phyloP scores from a whole-genome alignment of 805 yeast genomes.

The Dipodascopsis tothii region DNA sequence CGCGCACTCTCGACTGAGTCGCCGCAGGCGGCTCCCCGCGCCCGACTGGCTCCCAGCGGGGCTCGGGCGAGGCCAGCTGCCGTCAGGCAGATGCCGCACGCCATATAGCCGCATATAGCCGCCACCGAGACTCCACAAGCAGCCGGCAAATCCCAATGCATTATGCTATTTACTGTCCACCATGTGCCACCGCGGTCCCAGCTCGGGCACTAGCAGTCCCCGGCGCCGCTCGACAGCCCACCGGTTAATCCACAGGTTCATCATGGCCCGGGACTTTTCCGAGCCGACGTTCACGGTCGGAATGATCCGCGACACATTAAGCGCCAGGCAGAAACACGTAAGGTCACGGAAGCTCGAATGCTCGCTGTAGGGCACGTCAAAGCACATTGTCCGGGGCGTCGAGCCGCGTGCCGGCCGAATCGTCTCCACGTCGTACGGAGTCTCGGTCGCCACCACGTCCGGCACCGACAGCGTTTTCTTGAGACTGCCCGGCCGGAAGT shows the following conservation, averaged over 20 bases:
- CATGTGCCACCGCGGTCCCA: too few species aligned
- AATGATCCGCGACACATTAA: constrained; percentile 48
- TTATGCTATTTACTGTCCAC: too few species aligned
- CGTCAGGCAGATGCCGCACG: too few species aligned
- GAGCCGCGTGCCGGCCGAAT: constrained; percentile 24
- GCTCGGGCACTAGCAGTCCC: too few species aligned
- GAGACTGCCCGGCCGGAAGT: constrained; percentile 36
- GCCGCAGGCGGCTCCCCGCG: too few species aligned
- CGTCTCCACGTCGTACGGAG: constrained; percentile 6
- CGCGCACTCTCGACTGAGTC: too few species aligned
- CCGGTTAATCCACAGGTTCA: constrained; percentile 23
- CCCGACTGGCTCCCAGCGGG: too few species aligned
- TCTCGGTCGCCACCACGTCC: constrained; percentile 6
- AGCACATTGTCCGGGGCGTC: constrained; percentile 13
- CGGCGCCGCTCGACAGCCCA: constrained; percentile 12
- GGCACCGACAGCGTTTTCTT: constrained; percentile 8
- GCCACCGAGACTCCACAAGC: too few species aligned
- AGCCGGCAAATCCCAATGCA: too few species aligned
- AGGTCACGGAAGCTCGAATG: constrained; percentile 86
- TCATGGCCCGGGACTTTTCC: constrained; percentile 16
- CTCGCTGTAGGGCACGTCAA: constrained; percentile 75
- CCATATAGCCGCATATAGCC: too few species aligned
- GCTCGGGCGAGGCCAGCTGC: too few species aligned
- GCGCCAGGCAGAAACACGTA: constrained; percentile 49
- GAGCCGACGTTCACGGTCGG: constrained; percentile 59